Base-by-base conservation (phyloP, 2,329 filamentous ascomycete species). In the Cercospora brassicicola region DNA sequence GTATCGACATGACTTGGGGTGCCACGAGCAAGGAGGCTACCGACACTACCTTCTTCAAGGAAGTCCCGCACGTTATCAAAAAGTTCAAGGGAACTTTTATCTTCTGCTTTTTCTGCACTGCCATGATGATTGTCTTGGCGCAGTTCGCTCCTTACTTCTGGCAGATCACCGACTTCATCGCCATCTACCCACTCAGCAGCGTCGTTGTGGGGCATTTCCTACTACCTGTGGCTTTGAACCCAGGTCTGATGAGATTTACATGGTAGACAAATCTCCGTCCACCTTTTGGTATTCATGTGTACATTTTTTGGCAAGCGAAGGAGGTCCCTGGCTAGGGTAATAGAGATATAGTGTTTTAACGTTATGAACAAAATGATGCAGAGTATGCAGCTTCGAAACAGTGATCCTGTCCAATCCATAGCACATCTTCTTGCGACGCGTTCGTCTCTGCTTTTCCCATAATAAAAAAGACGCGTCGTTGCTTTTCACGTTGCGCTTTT, bases 201-300 rank as follows among this genome's bases (percentile, higher is more conserved):
- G 79, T 87, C 42, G 79, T 89, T 10, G 77, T 82, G 55, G 82
- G 81, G 42, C 87, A 89, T 75, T 86, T 89, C 74, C 77, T 86
- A 48, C 77, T 89, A 67, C 88, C 88, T 9, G 83, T 90, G 59
- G 82, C 82, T 66, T 78, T 90, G 69, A 90, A 90, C 73, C 88
- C 88, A 20, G 86, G 86, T 61, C 75, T 90, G 79, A 89, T 90
- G 87, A 82, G 84, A 75, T 88, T 89, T 74, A 87, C 84, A 55
- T 89, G 84, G 82, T 89, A 82, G 66, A 66, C 20, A 10, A 23
- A 57, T 59, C 13, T 26, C 4, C 57, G 20, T 64, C 15, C 9
- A 31, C 56, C 11, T 56, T 61, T 56, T 65, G 51, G 28, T 26
- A 31, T 23, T 56, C 9, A 48, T 57, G 20, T 61, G 31, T 45